Base-by-base conservation (phyloP, 768 basidiomycete genomes). In the Cyclocybe cylindracea region DNA sequence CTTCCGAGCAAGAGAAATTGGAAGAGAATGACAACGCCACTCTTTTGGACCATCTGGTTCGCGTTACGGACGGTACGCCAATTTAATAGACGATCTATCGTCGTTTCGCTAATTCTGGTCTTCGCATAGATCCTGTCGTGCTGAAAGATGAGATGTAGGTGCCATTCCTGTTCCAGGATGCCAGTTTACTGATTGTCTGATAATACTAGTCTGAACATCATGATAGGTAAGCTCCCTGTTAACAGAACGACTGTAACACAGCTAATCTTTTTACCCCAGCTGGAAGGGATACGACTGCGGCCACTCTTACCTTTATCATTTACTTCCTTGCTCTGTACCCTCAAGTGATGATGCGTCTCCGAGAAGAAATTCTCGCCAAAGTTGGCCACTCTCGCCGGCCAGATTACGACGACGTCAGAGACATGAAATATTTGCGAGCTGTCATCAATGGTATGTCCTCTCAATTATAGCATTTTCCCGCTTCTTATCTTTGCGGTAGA, bases 341-440 rank as follows among this genome's bases (percentile, higher is more conserved):
- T 0, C 59, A 71, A 1, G 71, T 84, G 42, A 63, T 74, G 13
- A 33, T 55, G 1, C 77, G 79, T 5, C 72, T 87, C 18, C 77
- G 82, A 1, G 70, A 80, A 46, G 86, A 88, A 66, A 76, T 88
- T 42, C 62, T 83, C 5, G 61, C 64, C 32, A 76, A 76, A 36
- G 73, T 87, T 6, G 84, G 85, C 0, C 61, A 68, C 1, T 70
- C 68, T 1, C 70, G 72, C 1, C 69, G 75, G 9, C 86, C 84
- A 3, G 76, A 76, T 2, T 78, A 62, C 24, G 79, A 82, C 39
- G 79, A 84, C 54, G 77, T 87, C 56, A 71, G 71, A 29, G 80
- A 81, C 4, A 82, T 86, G 80, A 85, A 81, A 61, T 86, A 79
- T 55, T 64, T 86, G 10, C 71, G 82, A 19, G 86, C 85, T 1